phyloP scores from a whole-genome alignment of 106 monocot species.

The Dendrobium chrysotoxum region DNA sequence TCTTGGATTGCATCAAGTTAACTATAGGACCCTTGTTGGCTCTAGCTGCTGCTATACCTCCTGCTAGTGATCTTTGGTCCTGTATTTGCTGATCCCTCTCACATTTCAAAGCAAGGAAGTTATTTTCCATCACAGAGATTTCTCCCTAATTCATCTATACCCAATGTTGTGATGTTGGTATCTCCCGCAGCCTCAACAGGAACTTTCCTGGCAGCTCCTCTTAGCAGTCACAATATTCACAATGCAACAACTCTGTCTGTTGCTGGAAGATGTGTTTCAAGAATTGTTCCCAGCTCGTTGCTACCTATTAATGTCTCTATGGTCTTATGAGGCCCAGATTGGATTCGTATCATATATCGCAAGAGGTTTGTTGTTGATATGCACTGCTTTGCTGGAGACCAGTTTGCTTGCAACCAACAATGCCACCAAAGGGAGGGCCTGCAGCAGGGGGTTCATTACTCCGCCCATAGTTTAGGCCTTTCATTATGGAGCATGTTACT shows the following conservation, averaged over 20 bases:
- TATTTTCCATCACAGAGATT: constrained; percentile 40
- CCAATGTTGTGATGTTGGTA: constrained; percentile 23
- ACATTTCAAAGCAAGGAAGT: constrained; percentile 44
- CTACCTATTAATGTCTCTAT: constrained; percentile 96
- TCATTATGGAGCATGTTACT: constrained; percentile 99
- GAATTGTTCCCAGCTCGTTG: constrained; percentile 92
- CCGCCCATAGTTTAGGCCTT: constrained; percentile 94
- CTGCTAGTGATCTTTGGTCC: constrained; percentile 85
- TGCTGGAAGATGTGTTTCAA: constrained; percentile 73
- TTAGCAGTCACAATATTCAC: constrained; percentile 51
- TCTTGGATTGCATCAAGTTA: constrained; percentile 92
- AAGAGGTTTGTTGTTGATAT: constrained; percentile 96
- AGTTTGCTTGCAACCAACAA: constrained; percentile 97
- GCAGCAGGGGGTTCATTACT: constrained; percentile 84
- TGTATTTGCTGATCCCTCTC: constrained; percentile 42
- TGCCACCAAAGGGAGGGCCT: constrained; percentile 93
- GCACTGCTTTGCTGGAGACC: constrained; percentile 99
- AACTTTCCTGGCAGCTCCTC: constrained; percentile 23
- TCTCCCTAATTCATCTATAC: constrained; percentile 39
- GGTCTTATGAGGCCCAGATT: constrained; percentile 87
- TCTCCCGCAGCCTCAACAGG: constrained; percentile 24
- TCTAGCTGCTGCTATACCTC: constrained; percentile 90
- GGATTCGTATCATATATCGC: constrained; percentile 95
- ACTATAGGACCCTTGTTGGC: constrained; percentile 94
- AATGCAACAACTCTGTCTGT: constrained; percentile 62